Evolutionary conservation across 371 early-diverging fungal species (phyloP).

Genomic region (Phascolomyces articulosus): DNA sequence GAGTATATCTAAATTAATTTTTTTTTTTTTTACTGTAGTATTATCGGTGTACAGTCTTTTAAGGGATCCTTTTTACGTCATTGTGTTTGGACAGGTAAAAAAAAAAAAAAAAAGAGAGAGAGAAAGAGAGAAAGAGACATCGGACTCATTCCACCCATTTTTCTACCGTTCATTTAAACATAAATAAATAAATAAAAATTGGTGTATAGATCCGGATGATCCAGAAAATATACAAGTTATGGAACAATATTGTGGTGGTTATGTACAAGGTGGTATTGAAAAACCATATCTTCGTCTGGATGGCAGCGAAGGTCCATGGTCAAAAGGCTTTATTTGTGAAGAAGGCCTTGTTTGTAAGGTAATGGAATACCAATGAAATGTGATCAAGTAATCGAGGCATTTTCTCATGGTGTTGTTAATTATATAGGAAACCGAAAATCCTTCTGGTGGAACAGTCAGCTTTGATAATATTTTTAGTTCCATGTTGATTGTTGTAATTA

Average conservation of each 20-base stretch:
- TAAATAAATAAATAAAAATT: too few species aligned
- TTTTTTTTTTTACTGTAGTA: constrained; percentile 27
- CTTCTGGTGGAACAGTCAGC: constrained; percentile 54
- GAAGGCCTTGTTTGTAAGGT: constrained; percentile 56
- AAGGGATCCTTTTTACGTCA: constrained; percentile 66
- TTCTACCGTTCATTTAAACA: too few species aligned
- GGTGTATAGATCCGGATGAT: constrained; percentile 47
- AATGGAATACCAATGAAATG: neutral
- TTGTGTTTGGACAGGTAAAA: constrained; percentile 59
- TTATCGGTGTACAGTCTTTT: constrained; percentile 68
- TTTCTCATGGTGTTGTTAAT: too few species aligned
- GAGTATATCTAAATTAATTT: too few species aligned
- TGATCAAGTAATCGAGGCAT: too few species aligned
- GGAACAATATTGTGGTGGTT: constrained; percentile 58
- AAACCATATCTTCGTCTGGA: constrained; percentile 31
- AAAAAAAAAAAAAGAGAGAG: too few species aligned
- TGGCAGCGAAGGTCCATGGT: constrained; percentile 31
- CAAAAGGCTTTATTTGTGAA: constrained; percentile 66
- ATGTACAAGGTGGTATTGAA: constrained; percentile 20
- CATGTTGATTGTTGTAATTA: constrained; percentile 61
- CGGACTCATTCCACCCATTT: too few species aligned
- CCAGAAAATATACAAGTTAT: constrained; percentile 24
- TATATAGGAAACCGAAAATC: constrained; percentile 57
- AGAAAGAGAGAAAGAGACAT: too few species aligned
- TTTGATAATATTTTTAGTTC: constrained; percentile 66